Base-by-base conservation (phyloP, 106 monocot species). In the Acorus gramineus region DNA sequence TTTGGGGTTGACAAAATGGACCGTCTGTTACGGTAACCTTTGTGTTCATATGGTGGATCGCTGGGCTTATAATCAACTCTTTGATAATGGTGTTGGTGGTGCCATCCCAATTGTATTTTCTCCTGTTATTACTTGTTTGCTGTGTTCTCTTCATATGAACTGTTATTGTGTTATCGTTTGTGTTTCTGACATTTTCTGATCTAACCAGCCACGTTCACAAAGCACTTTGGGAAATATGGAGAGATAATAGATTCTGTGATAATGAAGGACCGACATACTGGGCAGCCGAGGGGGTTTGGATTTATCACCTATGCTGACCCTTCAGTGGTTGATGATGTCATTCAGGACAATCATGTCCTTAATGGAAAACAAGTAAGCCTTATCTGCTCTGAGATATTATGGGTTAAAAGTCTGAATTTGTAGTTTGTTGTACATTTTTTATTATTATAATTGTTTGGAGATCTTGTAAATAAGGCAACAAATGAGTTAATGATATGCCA, bases 291-390 rank as follows among this genome's bases (percentile, higher is more conserved):
- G 43, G 73, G 73, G 5, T 73, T 73, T 73, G 73, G 73, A 10
- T 65, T 73, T 49, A 50, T 73, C n/a, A 73, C 73, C 3, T 65
- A 65, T 66, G 65, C 73, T 59, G 73, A 73, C 52, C 73, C 73
- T 11, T 65, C 65, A 57, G 65, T 73, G 5, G 73, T 73, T 46
- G 64, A 73, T 65, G 58, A 65, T 51, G 73, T 73, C 48, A 57
- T 73, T 45, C 50, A 58, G 44, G 73, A 65, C 9, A 64, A n/a
- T 3, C 73, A 73, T 66, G 65, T 59, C 57, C 64, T 73, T 42
- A 65, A 65, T 64, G 65, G 58, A 49, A 73, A 73, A 59, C 57
- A 47, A 45, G 73, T 73, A 73, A 72, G 61, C 7, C 7, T 59
- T 3, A 42, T 6, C 4, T 8, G 11, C 5, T 3, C 13, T 3